phyloP scores from a whole-genome alignment of 805 yeast genomes.

The Hanseniaspora mollemarum region DNA sequence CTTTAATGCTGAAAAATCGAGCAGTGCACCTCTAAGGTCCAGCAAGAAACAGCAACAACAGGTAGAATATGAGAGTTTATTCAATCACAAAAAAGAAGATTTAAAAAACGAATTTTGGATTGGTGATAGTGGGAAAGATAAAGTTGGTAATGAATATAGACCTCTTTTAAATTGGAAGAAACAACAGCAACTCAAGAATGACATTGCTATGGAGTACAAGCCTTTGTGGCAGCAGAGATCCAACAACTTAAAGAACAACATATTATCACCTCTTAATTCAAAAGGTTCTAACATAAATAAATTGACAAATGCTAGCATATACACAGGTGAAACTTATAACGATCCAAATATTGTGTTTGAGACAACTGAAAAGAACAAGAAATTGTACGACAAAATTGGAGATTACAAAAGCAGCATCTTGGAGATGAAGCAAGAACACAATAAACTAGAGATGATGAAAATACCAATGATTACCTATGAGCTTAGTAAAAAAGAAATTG shows the following conservation, averaged over 20 bases:
- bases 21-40: slow-evolving; percentile 10
- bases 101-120: slow-evolving; percentile 8
- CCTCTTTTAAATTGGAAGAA: slow-evolving; percentile 11
- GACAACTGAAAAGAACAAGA: slow-evolving; percentile 28
- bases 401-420: slow-evolving; percentile 24
- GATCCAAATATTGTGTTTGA: slow-evolving; percentile 27
- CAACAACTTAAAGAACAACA: neutral
- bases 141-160: slow-evolving; percentile 1
- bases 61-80: neutral
- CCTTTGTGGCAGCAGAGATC: neutral
- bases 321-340: slow-evolving; percentile 20
- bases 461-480: slow-evolving; percentile 25
- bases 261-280: neutral
- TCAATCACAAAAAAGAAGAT: neutral
- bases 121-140: neutral
- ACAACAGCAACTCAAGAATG: neutral
- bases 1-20: slow-evolving; percentile 11
- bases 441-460: slow-evolving; percentile 18
- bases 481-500: slow-evolving; percentile 21
- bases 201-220: neutral
- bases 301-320: neutral
- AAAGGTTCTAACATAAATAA: neutral
- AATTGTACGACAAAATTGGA: slow-evolving; percentile 25
- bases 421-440: slow-evolving; percentile 24
- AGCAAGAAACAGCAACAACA: neutral